A percentile compares a stretch with the other conserved stretches of the same genome.
phyloP scores from a whole-genome alignment of 2,329 filamentous ascomycete species.

The Xylaria sp. region DNA sequence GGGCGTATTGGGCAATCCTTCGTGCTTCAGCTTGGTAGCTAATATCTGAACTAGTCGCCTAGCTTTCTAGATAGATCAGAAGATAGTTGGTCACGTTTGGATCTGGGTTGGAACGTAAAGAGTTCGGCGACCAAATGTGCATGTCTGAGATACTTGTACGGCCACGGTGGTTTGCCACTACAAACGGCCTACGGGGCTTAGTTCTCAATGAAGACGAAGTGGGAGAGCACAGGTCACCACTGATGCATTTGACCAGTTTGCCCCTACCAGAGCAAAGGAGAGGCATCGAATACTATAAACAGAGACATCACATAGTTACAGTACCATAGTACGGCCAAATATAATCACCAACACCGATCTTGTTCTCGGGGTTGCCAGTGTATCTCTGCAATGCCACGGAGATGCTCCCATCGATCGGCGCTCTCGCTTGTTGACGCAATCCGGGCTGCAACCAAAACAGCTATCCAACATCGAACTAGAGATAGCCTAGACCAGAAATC shows the following conservation, averaged over 20 bases:
- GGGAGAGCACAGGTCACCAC: not conserved
- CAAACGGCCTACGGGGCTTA: not conserved
- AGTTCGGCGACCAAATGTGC: not conserved
- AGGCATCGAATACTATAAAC: too few species aligned
- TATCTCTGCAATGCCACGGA: not conserved
- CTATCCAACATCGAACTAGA: not conserved
- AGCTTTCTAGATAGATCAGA: not conserved
- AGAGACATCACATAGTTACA: too few species aligned
- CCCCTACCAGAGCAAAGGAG: too few species aligned
- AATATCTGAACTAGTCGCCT: not conserved
- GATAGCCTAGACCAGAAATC: not conserved
- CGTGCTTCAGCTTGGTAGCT: not conserved
- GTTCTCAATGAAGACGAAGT: not conserved
- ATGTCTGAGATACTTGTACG: not conserved
- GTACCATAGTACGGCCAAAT: too few species aligned
- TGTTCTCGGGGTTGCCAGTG: not conserved
- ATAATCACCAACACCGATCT: too few species aligned
- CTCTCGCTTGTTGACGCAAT: not conserved
- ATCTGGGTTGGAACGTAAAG: not conserved
- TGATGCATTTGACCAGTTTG: not conserved
- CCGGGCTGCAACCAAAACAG: not conserved
- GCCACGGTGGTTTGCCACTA: not conserved
- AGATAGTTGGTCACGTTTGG: not conserved
- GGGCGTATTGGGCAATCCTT: too few species aligned
- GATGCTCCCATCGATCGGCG: not conserved